A percentile compares a stretch with the other conserved stretches of the same genome.
Conservation (phyloP, 1,139 yeast genomes). For the Pichia sp. region DNA sequence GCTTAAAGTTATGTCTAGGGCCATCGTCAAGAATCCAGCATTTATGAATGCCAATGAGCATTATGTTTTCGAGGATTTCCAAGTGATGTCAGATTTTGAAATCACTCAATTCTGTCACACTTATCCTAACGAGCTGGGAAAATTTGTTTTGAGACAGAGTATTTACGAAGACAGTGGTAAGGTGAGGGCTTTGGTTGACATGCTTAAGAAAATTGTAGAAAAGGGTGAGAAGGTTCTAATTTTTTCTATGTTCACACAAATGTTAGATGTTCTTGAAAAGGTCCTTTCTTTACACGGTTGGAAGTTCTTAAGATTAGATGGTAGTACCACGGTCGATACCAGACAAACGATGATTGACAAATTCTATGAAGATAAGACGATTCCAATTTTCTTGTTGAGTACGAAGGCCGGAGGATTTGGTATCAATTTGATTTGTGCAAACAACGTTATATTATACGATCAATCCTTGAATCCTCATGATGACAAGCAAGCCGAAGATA, state of each 20-base stretch:
- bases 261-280: constrained; percentile 77
- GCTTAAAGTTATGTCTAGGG: constrained; percentile 61
- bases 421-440: constrained; percentile 92
- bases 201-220: constrained; percentile 52
- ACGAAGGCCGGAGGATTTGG: constrained; percentile 99
- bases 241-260: constrained; percentile 89
- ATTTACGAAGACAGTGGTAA: constrained; percentile 77
- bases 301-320: constrained; percentile 82
- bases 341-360: constrained; percentile 89
- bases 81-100: constrained; percentile 92
- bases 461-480: constrained; percentile 97
- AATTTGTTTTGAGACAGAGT: constrained; percentile 46
- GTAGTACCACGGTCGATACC: constrained; percentile 87
- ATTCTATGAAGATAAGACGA: constrained; percentile 73
- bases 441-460: constrained; percentile 84
- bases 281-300: constrained; percentile 60
- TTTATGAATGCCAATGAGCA: constrained; percentile 67
- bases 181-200: constrained; percentile 44
- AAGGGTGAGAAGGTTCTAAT: constrained; percentile 69
- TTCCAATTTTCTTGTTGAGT: constrained; percentile 81
- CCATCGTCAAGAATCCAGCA: constrained; percentile 73
- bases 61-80: constrained; percentile 88
- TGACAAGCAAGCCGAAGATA: constrained; percentile 96
- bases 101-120: constrained; percentile 64
- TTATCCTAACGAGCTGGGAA: constrained; percentile 59